Base-by-base conservation (phyloP, 1,139 yeast genomes). In the Suzukiozyma palmioleophila region DNA sequence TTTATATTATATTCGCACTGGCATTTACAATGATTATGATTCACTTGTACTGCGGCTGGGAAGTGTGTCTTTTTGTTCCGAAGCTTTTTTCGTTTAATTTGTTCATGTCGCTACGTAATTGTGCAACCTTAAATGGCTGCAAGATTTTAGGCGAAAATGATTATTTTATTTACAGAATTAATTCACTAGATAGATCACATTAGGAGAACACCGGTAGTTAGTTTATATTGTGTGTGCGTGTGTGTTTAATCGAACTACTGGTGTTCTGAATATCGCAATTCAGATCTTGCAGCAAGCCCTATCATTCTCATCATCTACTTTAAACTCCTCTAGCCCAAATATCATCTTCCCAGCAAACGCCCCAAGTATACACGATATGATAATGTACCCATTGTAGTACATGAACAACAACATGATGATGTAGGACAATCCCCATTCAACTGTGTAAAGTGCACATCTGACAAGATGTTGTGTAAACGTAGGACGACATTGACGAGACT, bases 321-420 rank as follows among this genome's bases (percentile, higher is more conserved):
- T 77, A 34, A 35, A 41, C 26, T 29, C 26, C 26, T 49, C 59
- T 43, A 63, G 68, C 14, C 69, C 64, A 57, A 77, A 77, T 13
- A 75, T 39, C 15, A 79, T 53, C 54, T 75, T 75, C 2, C 87
- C 88, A 39, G 81, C 53, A 29, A 79, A 57, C 3, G 83, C 84
- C 6, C 87, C 87, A 33, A 81, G 56, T 38, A 81, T 67, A 57
- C 84, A 79, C 15, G 79, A 72, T 42, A 81, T 77, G 41, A 80
- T 76, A 28, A 81, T 67, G 55, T 79, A 82, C 14, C 88, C 88
- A 50, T 81, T 81, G 62, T 77, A 81, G 63, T 80, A 80, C 88
- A 81, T 82, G 64, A 81, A 81, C 49, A 82, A 62, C 62, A 82
- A 68, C 85, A 81, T 82, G 49, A 81, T 73, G 40, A 81, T 59